These are phyloP conservation scores for Aspergillus hortae DNA, from an alignment of 2,329 filamentous ascomycete genomes.

Conservation along the genomic window DNA sequence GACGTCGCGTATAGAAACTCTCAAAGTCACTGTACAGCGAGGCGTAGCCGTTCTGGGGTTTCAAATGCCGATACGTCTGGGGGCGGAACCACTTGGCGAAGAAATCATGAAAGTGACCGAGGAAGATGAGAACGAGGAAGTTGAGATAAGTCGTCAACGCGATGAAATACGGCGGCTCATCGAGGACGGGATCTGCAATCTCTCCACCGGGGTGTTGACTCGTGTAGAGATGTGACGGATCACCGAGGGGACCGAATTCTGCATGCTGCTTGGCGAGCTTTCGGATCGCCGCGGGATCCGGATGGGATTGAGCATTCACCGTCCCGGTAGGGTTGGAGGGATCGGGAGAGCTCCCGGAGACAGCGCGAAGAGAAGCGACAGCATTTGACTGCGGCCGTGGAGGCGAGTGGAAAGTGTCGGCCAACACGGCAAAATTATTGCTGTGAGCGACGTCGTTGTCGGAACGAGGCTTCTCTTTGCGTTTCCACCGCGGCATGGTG, in stretches of 20 bases:
- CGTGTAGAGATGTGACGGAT: constrained; percentile 75
- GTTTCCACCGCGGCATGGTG: constrained; percentile 22
- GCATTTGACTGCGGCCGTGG: constrained; percentile 6
- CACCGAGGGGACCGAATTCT: constrained; percentile 79
- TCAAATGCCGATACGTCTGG: constrained; percentile 75
- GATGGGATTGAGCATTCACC: background rate
- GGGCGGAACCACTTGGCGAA: constrained; percentile 88
- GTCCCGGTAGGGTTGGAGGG: constrained; percentile 1
- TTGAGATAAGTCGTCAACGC: constrained; percentile 94
- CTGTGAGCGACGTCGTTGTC: constrained; percentile 9
- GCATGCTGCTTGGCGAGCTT: constrained; percentile 71
- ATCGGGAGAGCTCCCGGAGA: constrained; percentile 12
- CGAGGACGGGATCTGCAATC: constrained; percentile 75
- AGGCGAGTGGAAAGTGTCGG: constrained; percentile 5
- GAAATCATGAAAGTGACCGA: constrained; percentile 90
- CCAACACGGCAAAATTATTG: constrained; percentile 1
- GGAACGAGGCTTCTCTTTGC: constrained; percentile 12
- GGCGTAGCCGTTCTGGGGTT: constrained; percentile 78
- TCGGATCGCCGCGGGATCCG: constrained; percentile 63
- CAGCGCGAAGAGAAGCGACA: constrained; percentile 14
- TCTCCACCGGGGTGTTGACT: constrained; percentile 76
- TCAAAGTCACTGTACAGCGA: constrained; percentile 95
- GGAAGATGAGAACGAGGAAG: constrained; percentile 87
- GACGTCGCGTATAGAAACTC: constrained; percentile 86
- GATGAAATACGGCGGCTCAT: constrained; percentile 91